Evolutionary conservation across 306 rosid genomes (phyloP).

Genomic region (Glycyrrhiza uralensis): DNA sequence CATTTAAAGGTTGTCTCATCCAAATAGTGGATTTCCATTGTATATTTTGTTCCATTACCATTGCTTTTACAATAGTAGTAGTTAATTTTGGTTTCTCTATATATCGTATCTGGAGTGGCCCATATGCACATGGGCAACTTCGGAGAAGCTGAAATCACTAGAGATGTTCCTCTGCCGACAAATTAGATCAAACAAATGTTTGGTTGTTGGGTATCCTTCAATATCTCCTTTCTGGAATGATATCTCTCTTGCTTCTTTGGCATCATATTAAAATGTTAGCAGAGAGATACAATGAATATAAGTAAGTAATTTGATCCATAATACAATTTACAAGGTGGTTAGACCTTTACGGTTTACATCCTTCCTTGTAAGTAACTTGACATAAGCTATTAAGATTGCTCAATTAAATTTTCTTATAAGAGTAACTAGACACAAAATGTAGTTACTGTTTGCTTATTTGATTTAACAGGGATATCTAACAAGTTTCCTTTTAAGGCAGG

Average conservation of each 20-base stretch:
- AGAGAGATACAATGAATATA: not conserved
- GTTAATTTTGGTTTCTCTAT: not conserved
- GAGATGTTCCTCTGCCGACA: not conserved
- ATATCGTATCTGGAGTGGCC: not conserved
- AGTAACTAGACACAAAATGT: not conserved
- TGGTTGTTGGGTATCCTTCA: slow-evolving; percentile 25
- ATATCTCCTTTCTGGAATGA: not conserved
- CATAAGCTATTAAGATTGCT: not conserved
- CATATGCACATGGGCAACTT: slow-evolving; percentile 2
- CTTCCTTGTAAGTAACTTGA: not conserved
- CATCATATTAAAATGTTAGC: not conserved
- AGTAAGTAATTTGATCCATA: slow-evolving; percentile 1
- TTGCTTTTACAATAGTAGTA: too few relatives aligned
- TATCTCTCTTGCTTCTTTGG: not conserved
- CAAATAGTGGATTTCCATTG: too few relatives aligned
- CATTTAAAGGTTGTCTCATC: too few relatives aligned
- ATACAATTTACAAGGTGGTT: not conserved
- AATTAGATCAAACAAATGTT: not conserved
- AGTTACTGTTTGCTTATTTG: not conserved
- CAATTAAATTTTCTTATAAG: not conserved
- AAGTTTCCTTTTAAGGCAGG: not conserved
- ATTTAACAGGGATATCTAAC: not conserved
- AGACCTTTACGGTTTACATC: not conserved
- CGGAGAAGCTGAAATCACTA: not conserved
- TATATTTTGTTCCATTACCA: too few relatives aligned